A percentile compares a stretch with the other conserved stretches of the same genome.
Conservation (phyloP, 768 basidiomycete species). For the Lentinus tigrinus region DNA sequence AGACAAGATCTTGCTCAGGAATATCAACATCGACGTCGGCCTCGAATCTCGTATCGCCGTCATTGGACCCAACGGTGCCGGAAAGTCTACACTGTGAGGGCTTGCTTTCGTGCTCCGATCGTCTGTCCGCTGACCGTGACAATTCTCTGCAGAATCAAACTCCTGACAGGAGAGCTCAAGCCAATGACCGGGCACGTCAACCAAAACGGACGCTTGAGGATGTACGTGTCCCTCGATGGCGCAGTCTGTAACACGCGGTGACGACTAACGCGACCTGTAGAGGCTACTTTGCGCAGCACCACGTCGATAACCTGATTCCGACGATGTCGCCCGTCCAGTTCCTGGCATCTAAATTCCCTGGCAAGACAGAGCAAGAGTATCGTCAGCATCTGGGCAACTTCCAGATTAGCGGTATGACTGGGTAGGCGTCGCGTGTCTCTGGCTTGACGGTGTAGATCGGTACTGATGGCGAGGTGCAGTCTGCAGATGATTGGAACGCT, state of each 20-base stretch:
- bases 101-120: not conserved
- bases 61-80: slow-evolving; percentile 93
- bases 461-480: slow-evolving; percentile 32
- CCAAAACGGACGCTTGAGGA: slow-evolving; percentile 87
- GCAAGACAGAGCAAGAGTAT: slow-evolving; percentile 95
- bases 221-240: slow-evolving; percentile 48
- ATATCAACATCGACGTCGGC: slow-evolving; percentile 86
- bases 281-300: slow-evolving; percentile 93
- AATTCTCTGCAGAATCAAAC: slow-evolving; percentile 71
- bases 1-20: slow-evolving; percentile 74
- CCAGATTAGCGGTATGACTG: slow-evolving; percentile 95
- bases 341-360: slow-evolving; percentile 88
- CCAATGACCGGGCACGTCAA: slow-evolving; percentile 78
- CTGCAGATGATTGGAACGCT: slow-evolving; percentile 89
- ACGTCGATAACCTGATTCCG: slow-evolving; percentile 87
- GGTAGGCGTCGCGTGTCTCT: slow-evolving; percentile 40
- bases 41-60: slow-evolving; percentile 95
- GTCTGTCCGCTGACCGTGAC: not conserved
- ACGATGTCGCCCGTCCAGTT: slow-evolving; percentile 92
- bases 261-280: slow-evolving; percentile 36
- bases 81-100: slow-evolving; percentile 89
- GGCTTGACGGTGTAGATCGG: not conserved
- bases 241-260: not conserved
- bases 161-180: slow-evolving; percentile 81
- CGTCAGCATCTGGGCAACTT: slow-evolving; percentile 93